Evolutionary conservation across 805 yeast species (phyloP).

Genomic region (Yarrowia sp.): DNA sequence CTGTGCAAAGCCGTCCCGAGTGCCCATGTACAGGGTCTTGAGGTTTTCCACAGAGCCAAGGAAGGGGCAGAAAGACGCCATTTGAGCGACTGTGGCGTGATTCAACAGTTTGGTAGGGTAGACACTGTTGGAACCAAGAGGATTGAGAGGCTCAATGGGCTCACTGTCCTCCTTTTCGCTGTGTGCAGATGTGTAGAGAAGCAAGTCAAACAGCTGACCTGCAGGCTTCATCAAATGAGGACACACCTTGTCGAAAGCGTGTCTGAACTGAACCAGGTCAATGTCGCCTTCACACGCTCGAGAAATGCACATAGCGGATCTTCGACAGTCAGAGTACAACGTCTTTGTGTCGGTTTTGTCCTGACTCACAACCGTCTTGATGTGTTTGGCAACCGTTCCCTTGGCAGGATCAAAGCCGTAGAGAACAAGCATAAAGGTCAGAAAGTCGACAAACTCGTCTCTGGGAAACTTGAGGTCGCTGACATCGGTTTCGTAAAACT

Average conservation of each 20-base stretch:
- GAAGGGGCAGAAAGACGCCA: constrained; percentile 41
- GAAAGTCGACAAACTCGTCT: neutral
- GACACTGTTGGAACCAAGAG: constrained; percentile 21
- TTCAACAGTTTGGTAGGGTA: constrained; percentile 42
- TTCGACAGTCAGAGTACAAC: neutral
- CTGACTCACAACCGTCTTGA: neutral
- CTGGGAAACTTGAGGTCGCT: neutral
- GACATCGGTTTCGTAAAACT: neutral
- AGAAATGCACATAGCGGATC: neutral
- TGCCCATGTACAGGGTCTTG: constrained; percentile 64
- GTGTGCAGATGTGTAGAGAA: constrained; percentile 38
- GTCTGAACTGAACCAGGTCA: constrained; percentile 23
- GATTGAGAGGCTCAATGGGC: neutral
- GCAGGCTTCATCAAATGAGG: constrained; percentile 49
- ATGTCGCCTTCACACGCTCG: neutral
- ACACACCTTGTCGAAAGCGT: constrained; percentile 29
- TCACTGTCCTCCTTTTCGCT: constrained; percentile 25
- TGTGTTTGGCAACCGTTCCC: constrained; percentile 4
- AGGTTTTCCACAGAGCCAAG: constrained; percentile 36
- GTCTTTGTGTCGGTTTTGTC: neutral
- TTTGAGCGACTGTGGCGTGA: constrained; percentile 43
- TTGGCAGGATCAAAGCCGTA: constrained; percentile 8
- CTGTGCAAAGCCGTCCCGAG: constrained; percentile 82
- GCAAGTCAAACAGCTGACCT: constrained; percentile 44
- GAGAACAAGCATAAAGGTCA: neutral